phyloP scores from a whole-genome alignment of 352 stramenopile species.

The Thraustochytrium sp. region DNA sequence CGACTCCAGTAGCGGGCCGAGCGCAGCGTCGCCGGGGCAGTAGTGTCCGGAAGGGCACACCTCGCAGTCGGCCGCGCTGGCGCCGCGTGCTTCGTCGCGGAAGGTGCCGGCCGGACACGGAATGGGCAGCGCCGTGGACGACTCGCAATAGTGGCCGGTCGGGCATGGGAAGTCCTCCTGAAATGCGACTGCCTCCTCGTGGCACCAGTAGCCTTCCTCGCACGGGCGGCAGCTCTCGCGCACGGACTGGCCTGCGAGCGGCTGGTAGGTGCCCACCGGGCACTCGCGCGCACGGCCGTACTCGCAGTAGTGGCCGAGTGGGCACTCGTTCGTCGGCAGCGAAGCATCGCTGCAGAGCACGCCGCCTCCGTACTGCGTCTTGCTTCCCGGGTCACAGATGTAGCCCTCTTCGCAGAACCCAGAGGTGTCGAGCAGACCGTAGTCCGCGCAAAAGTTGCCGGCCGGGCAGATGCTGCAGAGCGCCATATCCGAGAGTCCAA shows the following conservation, averaged over 20 bases:
- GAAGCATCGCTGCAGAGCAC: constrained; percentile 13
- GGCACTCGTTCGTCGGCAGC: constrained; percentile 46
- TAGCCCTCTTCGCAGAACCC: constrained; percentile 62
- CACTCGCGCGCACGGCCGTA: constrained; percentile 38
- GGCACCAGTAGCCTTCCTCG: constrained; percentile 31
- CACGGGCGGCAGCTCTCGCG: constrained; percentile 14
- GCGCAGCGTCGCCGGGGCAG: constrained; percentile 40
- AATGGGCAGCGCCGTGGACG: constrained; percentile 13
- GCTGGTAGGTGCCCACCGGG: constrained; percentile 37
- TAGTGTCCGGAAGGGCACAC: constrained; percentile 51
- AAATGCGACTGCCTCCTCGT: constrained; percentile 41
- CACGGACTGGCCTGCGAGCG: background rate
- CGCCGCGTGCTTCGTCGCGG: constrained; percentile 40
- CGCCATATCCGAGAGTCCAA: constrained; percentile 51
- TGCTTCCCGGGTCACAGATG: constrained; percentile 62
- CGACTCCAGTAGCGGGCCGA: background rate
- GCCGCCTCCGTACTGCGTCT: constrained; percentile 52
- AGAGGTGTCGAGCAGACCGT: constrained; percentile 53
- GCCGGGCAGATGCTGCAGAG: constrained; percentile 73
- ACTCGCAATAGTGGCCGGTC: constrained; percentile 49
- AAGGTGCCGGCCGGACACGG: constrained; percentile 52
- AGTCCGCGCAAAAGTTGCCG: constrained; percentile 49
- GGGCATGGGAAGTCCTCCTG: constrained; percentile 48
- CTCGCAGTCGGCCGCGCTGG: constrained; percentile 35
- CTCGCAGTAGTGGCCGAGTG: constrained; percentile 48